phyloP scores from a whole-genome alignment of 495 filamentous ascomycete genomes.

The Aspergillus biplanus region DNA sequence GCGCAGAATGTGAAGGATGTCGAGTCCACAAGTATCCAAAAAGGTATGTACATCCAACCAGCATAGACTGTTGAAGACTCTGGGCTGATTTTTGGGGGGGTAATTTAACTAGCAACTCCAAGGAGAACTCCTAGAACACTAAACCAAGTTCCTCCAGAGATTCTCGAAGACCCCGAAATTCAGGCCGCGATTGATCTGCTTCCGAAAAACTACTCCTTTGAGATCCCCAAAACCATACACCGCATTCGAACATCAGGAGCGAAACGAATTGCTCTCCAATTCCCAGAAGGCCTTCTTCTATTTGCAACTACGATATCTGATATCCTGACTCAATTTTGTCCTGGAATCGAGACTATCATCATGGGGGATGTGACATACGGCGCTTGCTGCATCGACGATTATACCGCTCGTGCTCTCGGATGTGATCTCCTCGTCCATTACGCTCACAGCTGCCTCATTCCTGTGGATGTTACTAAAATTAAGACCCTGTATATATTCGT shows the following conservation, averaged over 20 bases:
- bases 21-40: conserved; percentile 58
- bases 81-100: conserved; percentile 1
- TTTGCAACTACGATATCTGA: conserved; percentile 98
- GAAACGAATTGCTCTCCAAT: conserved; percentile 85
- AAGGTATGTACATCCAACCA: conserved; percentile 28
- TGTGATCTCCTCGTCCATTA: conserved; percentile 98
- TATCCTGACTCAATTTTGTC: conserved; percentile 93
- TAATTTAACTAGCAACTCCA: conserved; percentile 54
- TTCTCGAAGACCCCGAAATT: conserved; percentile 84
- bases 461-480: conserved; percentile 92
- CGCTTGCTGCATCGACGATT: conserved; percentile 98
- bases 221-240: conserved; percentile 97
- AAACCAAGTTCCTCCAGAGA: conserved; percentile 87
- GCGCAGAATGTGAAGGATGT: conserved; percentile 57
- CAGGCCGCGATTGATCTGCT: conserved; percentile 86
- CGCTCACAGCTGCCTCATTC: conserved; percentile 94
- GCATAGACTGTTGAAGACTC: neutral
- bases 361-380: conserved; percentile 99
- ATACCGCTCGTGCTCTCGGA: conserved; percentile 89
- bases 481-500: conserved; percentile 98
- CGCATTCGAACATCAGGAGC: conserved; percentile 79
- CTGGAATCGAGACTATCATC: conserved; percentile 86
- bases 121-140: conserved; percentile 73
- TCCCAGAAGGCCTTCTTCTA: conserved; percentile 92
- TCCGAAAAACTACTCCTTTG: conserved; percentile 94